phyloP scores from a whole-genome alignment of 2,329 filamentous ascomycete genomes.

The Penicillium sp. region DNA sequence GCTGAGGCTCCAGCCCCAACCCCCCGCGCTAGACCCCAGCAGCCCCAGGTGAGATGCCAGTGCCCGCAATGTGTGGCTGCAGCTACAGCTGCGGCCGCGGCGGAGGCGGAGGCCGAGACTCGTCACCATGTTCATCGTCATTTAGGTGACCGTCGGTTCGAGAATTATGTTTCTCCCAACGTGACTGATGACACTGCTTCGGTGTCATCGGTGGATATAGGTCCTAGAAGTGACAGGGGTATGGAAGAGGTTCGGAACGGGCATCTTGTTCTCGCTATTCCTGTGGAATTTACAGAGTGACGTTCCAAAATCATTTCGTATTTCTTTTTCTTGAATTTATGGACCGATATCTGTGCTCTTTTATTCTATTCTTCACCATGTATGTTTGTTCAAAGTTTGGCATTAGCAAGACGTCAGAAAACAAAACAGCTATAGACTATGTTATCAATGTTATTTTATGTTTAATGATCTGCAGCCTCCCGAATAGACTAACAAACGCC shows the following conservation, averaged over 20 bases:
- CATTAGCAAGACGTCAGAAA: neutral
- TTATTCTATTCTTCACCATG: neutral
- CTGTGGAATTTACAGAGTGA: neutral
- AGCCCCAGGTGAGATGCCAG: neutral
- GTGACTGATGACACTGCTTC: constrained; percentile 3
- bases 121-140: neutral
- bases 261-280: neutral
- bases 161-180: neutral
- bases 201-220: neutral
- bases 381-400: neutral
- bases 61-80: neutral
- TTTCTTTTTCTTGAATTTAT: neutral
- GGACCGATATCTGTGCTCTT: neutral
- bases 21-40: neutral
- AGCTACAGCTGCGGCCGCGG: neutral
- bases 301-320: neutral
- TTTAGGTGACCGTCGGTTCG: neutral
- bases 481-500: neutral
- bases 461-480: neutral
- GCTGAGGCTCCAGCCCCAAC: neutral
- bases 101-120: neutral
- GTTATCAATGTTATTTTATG: neutral
- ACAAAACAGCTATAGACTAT: neutral
- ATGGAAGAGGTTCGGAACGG: neutral
- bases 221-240: neutral